A percentile compares a stretch with the other conserved stretches of the same genome.
These are phyloP conservation scores for Alnus glutinosa DNA, from an alignment of 306 rosid genomes.

Conservation along the genomic window DNA sequence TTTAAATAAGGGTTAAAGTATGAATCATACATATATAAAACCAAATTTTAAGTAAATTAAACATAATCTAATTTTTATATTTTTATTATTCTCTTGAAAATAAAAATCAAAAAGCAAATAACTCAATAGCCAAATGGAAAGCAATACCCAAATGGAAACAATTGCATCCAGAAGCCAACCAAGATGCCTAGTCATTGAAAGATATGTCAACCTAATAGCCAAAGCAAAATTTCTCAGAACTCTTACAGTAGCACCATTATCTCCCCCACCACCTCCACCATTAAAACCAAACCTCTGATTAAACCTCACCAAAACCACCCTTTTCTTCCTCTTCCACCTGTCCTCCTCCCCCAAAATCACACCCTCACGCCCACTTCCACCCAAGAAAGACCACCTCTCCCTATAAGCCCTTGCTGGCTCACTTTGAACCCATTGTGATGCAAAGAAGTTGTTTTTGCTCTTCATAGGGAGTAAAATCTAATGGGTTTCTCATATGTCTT, in stretches of 20 bases:
- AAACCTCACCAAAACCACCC: conserved; percentile 62
- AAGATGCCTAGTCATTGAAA: conserved; percentile 91
- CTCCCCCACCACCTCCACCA: conserved; percentile 74
- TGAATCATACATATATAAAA: no score
- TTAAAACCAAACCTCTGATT: conserved; percentile 80
- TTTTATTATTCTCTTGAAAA: no score
- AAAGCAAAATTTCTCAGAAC: conserved; percentile 77
- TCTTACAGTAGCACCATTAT: conserved; percentile 70
- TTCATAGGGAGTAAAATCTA: conserved; percentile 30
- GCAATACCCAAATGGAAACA: conserved; percentile 88
- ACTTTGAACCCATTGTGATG: conserved; percentile 33
- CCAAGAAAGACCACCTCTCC: conserved; percentile 35
- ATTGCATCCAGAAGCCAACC: conserved; percentile 97
- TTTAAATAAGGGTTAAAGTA: no score
- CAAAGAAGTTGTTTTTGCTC: conserved; percentile 42
- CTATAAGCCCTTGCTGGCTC: conserved; percentile 40
- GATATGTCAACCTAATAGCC: conserved; percentile 89
- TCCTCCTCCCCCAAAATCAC: conserved; percentile 45
- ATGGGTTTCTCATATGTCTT: conserved; percentile 41
- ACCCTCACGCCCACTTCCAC: conserved; percentile 29
- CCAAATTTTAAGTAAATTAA: no score
- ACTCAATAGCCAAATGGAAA: no score
- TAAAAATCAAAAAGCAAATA: no score
- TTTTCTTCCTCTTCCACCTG: conserved; percentile 41
- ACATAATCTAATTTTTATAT: no score